These are phyloP conservation scores for Yarrowia alimentaria DNA, from an alignment of 805 yeast species.

Conservation along the genomic window DNA sequence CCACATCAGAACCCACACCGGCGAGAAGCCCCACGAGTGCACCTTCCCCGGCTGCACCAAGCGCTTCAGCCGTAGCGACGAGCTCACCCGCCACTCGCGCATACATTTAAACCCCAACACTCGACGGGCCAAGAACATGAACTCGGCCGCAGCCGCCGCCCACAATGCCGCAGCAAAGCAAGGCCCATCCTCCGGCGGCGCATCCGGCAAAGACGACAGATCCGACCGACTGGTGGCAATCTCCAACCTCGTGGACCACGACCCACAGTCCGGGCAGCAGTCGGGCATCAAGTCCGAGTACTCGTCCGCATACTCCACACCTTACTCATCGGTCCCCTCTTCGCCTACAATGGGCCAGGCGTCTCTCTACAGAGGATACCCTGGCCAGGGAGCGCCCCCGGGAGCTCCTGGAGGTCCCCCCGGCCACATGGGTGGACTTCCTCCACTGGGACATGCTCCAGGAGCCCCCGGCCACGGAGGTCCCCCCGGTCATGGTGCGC, in stretches of 20 bases:
- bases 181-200: neutral
- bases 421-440: conserved; percentile 31
- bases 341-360: conserved; percentile 33
- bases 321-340: conserved; percentile 34
- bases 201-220: conserved; percentile 12
- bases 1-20: conserved; percentile 89
- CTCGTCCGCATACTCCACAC: conserved; percentile 33
- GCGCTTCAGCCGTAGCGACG: conserved; percentile 77
- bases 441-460: conserved; percentile 30
- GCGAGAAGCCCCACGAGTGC: conserved; percentile 88
- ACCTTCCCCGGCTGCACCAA: conserved; percentile 80
- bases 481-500: too few relatives aligned
- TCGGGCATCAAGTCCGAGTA: conserved; percentile 31
- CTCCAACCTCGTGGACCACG: conserved; percentile 26
- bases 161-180: conserved; percentile 28
- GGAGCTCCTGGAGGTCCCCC: conserved; percentile 28
- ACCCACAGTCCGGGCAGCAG: conserved; percentile 30
- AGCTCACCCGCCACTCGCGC: conserved; percentile 78
- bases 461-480: too few relatives aligned
- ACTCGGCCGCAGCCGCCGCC: conserved; percentile 29
- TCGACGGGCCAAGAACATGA: conserved; percentile 34
- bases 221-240: conserved; percentile 11
- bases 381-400: conserved; percentile 15
- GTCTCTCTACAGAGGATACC: conserved; percentile 7
- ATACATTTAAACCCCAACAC: conserved; percentile 56